Conservation (phyloP, 2,329 filamentous ascomycete genomes). For the Penicillium sp. region DNA sequence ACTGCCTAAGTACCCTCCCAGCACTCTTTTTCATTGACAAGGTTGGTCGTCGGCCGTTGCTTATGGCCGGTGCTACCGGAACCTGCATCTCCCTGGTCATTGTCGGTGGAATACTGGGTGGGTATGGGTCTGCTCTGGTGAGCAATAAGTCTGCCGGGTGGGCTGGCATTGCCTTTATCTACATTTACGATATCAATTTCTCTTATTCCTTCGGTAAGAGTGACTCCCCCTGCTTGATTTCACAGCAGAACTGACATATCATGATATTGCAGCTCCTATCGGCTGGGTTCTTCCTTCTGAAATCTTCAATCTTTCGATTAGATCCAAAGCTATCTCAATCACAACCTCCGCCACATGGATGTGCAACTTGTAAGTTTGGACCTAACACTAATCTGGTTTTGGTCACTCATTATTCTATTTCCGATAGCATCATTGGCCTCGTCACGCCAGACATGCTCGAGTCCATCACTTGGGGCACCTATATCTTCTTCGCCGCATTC, state of each 20-base stretch:
- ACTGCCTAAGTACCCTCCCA: conserved; percentile 37
- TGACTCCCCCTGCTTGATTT: neutral
- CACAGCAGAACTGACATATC: neutral
- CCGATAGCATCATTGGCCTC: conserved; percentile 36
- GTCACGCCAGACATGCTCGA: conserved; percentile 42
- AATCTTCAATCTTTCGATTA: conserved; percentile 41
- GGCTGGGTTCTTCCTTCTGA: conserved; percentile 44
- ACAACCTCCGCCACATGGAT: conserved; percentile 43
- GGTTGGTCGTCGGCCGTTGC: conserved; percentile 34
- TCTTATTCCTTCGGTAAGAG: conserved; percentile 40
- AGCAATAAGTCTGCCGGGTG: conserved; percentile 36
- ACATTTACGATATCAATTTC: conserved; percentile 41
- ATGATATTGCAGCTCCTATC: conserved; percentile 31
- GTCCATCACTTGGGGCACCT: conserved; percentile 40
- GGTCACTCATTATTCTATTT: neutral
- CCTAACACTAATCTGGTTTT: neutral
- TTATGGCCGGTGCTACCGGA: conserved; percentile 38
- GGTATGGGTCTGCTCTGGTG: conserved; percentile 31
- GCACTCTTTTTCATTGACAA: conserved; percentile 39
- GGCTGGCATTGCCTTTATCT: conserved; percentile 41
- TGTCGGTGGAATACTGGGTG: conserved; percentile 37
- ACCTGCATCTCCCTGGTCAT: conserved; percentile 39
- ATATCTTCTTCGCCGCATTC: conserved; percentile 43
- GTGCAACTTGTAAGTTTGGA: conserved; percentile 38
- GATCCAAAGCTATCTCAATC: conserved; percentile 41